Base-by-base conservation (phyloP, 441 rosid genomes). In the Gossypium davidsonii region DNA sequence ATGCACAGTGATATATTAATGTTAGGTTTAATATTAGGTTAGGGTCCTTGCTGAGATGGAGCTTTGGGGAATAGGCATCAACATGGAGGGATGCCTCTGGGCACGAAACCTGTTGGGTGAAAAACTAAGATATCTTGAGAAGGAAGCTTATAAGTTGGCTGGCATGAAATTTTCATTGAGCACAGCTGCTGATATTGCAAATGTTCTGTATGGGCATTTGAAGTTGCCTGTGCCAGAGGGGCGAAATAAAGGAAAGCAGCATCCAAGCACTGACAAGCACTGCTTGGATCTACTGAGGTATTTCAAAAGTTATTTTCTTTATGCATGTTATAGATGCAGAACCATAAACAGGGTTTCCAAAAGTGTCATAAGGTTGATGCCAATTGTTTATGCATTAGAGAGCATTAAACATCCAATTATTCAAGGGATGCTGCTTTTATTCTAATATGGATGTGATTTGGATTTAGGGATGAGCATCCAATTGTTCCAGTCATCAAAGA, bases 11-110 rank as follows among this genome's bases (percentile, higher is more conserved):
- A 12, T 71, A 66, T 78, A 71, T 63, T 76, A 71, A 74, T 74
- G 65, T 72, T 73, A 67, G 49, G 57, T 28, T 76, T 76, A 78
- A 42, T 46, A 68, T 71, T 79, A 95, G 99, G 97, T 95, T 60
- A 85, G 83, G 81, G 89, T 93, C 80, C 91, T 95, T 52, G 98
- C 99, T 34, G 97, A 93, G 74, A 93, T 95, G 99, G 99, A 95
- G 82, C 85, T 87, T 49, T 88, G 96, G 90, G 99, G 99, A 60
- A 88, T 93, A 63, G 97, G 99, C 74, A 90, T 95, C 76, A 91
- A 93, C 84, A 85, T 91, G 88, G 97, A 91, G 81, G 93, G 90
- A 71, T 93, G 99, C 84, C 90, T 89, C 70, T 78, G 66, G 78
- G 97, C 97, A 75, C 90, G 92, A 37, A 86, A 81, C 77, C 58